Evolutionary conservation across 306 rosid genomes (phyloP), one percentile per base, ranked within the genome.

Genomic region (Luffa acutangula): DNA sequence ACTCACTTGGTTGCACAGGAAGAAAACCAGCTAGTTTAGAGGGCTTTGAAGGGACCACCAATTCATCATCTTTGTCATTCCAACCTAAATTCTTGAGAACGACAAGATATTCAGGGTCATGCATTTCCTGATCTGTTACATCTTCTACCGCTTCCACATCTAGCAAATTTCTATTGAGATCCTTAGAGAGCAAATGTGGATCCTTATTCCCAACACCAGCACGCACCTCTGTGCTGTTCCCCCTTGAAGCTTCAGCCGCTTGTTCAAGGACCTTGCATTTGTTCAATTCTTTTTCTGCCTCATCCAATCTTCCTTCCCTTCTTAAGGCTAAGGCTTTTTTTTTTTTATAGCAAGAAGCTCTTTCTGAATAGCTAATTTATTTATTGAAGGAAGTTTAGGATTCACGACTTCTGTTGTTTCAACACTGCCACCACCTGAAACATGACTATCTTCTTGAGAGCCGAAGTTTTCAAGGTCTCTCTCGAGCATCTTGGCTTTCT

Each of bases 21-120:
- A 53, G 80, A 48, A 53, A 58, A 83, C 51, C 87, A 33, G 63
- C 84, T 84, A 81, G 83, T 84, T 83, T 83, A 21, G 58, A 83
- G 80, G 86, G 78, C 78, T 86, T 84, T 52, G 85, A 67, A 6
- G 75, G 76, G 42, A 84, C 77, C 60, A 52, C 77, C 60, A 52
- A 75, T 81, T 86, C 90, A 81, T 86, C 77, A 6, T 84, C 87
- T 37, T 86, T 90, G 25, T 92, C 97, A 88, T 84, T 89, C 99
- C 99, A 95, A 85, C 99, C 99, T 84, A 93, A 84, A 85, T 89
- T 90, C 82, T 34, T 87, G 52, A 95, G 95, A 43, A 90, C 84
- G 36, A 96, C 88, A 87, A 95, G 92, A 90, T 95, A 95, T 14
- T 88, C 53, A 53, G 99, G 97, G 81, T 95, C 97, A 80, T 87